These are phyloP conservation scores for Apostasia ramifera DNA, from an alignment of 106 monocot genomes.

Conservation along the genomic window DNA sequence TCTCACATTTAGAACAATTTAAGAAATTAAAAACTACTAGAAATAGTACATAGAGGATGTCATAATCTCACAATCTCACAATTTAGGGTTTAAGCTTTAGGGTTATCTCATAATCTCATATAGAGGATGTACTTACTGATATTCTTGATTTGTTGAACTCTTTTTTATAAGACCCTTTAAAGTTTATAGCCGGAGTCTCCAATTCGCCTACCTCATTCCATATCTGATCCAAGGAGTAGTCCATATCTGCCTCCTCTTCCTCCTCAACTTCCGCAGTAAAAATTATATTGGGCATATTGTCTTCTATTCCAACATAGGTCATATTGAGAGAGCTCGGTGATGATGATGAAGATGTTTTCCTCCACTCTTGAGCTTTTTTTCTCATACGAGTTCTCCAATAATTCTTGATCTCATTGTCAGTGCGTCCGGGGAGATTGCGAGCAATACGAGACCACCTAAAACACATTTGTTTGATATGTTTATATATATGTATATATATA, in stretches of 20 bases:
- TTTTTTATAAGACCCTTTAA: not conserved
- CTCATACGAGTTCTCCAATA: conserved; percentile 77
- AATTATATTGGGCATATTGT: too few species aligned
- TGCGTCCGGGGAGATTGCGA: conserved; percentile 48
- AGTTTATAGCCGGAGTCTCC: conserved; percentile 1
- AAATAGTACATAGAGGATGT: too few species aligned
- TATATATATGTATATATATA: too few species aligned
- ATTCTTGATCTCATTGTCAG: conserved; percentile 76
- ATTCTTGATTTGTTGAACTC: too few species aligned
- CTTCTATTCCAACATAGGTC: not conserved
- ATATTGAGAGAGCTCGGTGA: conserved; percentile 1
- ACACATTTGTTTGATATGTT: not conserved
- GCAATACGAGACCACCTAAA: conserved; percentile 65
- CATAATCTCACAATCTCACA: too few species aligned
- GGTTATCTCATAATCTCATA: too few species aligned
- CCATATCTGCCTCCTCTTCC: not conserved
- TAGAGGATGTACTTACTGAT: too few species aligned
- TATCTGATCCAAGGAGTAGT: conserved; percentile 14
- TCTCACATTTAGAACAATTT: too few species aligned
- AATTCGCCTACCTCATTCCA: conserved; percentile 12
- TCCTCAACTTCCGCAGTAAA: not conserved
- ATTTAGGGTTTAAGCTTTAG: too few species aligned
- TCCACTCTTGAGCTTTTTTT: conserved; percentile 61
- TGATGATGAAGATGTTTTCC: conserved; percentile 23
- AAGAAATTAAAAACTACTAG: too few species aligned